Evolutionary conservation across 805 yeast genomes (phyloP), one percentile per base, ranked within the genome.

Genomic region (Yamadazyma paraphyllophila): DNA sequence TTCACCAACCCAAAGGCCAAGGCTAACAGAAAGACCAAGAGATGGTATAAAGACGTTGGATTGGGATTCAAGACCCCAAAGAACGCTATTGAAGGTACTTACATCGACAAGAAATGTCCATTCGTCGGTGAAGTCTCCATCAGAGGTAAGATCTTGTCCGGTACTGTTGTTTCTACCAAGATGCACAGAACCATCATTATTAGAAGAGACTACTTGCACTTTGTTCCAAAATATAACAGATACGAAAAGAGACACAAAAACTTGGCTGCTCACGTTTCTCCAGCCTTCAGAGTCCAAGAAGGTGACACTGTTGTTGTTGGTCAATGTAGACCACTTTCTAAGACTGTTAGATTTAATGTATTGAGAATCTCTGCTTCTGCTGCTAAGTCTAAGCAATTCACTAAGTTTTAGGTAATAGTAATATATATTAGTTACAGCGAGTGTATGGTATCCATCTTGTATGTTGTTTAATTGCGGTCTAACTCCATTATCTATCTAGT

Each of bases 231-330:
- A 86, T 94, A 94, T 83, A 94, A 92, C 96, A 91, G 99, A 88
- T 94, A 90, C 88, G 99, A 94, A 83, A 94, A 94, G 88, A 90
- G 99, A 83, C 99, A 94, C 88, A 94, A 94, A 94, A 94, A 94
- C 86, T 83, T 94, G 58, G 95, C 99, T 75, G 99, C 97, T 68
- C 99, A 94, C 82, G 88, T 94, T 69, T 92, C 98, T 61, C 99
- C 99, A 80, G 98, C 98, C 78, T 94, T 94, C 98, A 95, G 99
- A 82, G 97, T 92, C 66, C 80, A 80, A 75, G 98, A 91, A 76
- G 99, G 99, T 84, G 99, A 94, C 73, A 81, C 86, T 61, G 99
- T 94, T 69, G 91, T 96, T 66, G 97, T 94, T 77, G 99, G 99
- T 76, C 99, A 94, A 83, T 94, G 99, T 87, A 92, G 99, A 85